Conservation (phyloP, 345 rosid species). For the Excoecaria cochinchinensis region DNA sequence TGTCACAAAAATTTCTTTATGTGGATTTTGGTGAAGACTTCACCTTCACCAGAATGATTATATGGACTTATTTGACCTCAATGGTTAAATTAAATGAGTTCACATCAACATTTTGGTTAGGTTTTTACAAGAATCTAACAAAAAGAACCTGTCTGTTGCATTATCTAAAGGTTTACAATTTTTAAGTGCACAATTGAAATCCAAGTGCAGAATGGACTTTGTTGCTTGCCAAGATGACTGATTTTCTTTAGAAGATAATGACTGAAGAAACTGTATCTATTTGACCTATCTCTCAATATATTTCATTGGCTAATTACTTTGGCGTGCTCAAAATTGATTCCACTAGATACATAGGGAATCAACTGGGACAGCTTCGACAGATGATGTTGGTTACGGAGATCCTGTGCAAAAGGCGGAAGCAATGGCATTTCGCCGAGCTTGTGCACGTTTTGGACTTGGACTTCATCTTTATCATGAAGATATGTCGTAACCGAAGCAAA, state of each 20-base stretch:
- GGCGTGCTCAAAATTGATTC: not conserved
- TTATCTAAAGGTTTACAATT: no score
- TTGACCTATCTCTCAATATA: not conserved
- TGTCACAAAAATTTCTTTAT: no score
- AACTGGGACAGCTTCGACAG: slow-evolving; percentile 67
- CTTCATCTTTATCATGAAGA: slow-evolving; percentile 92
- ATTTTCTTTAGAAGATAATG: not conserved
- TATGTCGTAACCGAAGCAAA: slow-evolving; percentile 28
- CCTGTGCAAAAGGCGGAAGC: slow-evolving; percentile 89
- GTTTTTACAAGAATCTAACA: no score
- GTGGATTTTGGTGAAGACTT: no score
- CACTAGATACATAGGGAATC: slow-evolving; percentile 61
- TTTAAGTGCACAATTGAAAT: no score
- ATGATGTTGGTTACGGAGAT: slow-evolving; percentile 66
- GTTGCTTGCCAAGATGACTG: not conserved
- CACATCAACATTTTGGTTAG: no score
- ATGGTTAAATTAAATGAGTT: no score
- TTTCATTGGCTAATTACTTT: not conserved
- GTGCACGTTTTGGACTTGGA: slow-evolving; percentile 85
- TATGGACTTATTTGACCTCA: no score
- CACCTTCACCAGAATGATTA: no score
- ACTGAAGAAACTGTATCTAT: not conserved
- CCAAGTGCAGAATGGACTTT: no score
- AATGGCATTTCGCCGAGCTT: slow-evolving; percentile 88
- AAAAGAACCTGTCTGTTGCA: no score